Base-by-base conservation (phyloP, 1,139 yeast species). In the Dujonia santamariae region DNA sequence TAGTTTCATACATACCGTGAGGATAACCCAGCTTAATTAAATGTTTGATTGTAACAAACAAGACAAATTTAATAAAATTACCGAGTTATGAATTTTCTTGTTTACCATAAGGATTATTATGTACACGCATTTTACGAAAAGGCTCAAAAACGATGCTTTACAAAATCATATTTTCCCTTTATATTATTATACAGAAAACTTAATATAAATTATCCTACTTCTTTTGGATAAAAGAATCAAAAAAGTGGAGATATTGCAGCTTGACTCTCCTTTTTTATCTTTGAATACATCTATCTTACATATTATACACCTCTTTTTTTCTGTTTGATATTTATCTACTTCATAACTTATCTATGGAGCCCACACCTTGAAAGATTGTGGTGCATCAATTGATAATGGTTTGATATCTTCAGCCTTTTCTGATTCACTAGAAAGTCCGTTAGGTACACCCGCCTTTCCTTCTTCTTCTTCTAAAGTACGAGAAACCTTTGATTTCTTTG, bases 311-410 rank as follows among this genome's bases (percentile, higher is more conserved):
- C 30, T n/a, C 16, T 15, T 15, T 13, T n/a, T 15, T 17, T 27
- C 30, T 15, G 5, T 8, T 11, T 15, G 13, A 26, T 5, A 26
- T n/a, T n/a, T n/a, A n/a, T n/a, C n/a, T n/a, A n/a, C n/a, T n/a
- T n/a, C n/a, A n/a, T n/a, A n/a, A n/a, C n/a, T n/a, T n/a, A 11
- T 24, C 22, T 29, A 33, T 24, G 75, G 75, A 30, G 84, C 85
- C 97, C 97, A 88, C 46, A 86, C 84, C 56, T 90, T 85, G 59
- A 86, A 88, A 24, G 80, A 65, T 56, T 85, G 94, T 3, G 96
- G 96, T 12, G 86, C 72, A 46, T 84, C 90, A 41, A 84, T 65
- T 26, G 95, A 85, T 32, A 86, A 69, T 7, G 96, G 96, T 51
- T 80, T 80, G 31, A 75, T 51, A 19, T 63, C 63, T 15, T 62